Evolutionary conservation across 2,329 filamentous ascomycete species (phyloP), one percentile per base, ranked within the genome.

Genomic region (Venturia carpophila): DNA sequence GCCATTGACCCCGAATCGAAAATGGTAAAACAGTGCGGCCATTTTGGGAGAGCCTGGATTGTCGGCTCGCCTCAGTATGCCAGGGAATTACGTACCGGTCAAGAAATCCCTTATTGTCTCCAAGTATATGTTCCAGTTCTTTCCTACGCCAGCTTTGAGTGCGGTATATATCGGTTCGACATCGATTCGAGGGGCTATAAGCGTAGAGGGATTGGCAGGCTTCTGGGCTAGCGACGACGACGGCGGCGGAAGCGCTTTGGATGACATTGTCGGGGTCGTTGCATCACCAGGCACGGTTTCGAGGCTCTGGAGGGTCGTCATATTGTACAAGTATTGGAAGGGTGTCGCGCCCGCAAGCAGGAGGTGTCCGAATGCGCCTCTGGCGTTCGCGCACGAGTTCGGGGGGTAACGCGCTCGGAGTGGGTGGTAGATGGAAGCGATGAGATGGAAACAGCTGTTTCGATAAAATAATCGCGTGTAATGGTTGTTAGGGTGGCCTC

Each of bases 141-240:
- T 83, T 66, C 81, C 82, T 66, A 87, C 80, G 24, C 80, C 80
- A 62, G 78, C 76, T 71, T 87, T 87, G 64, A 88, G 77, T 67
- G 84, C 81, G 11, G 82, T 80, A 71, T 87, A 87, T 62, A 86
- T 77, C 34, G 84, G 83, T 71, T 87, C 85, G 63, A 86, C 75
- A 69, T 87, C 85, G 65, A 87, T 79, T 67, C 85, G 82, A 68
- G 83, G 84, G 30, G 64, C 64, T 27, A 47, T 39, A 17, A 67
- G 42, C n/a, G 67, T 55, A 1, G 66, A n/a, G 3, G 60, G 19
- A 10, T 66, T 68, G 19, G 37, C 52, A 37, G 66, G 66, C 60
- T 62, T 62, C 17, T 70, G 68, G 13, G 68, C 41, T 15, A 45
- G 43, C 24, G 62, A 49, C 43, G 43, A 63, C 6, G 41, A 24